Conservation (phyloP, 495 filamentous ascomycete species). For the Elasticomyces elasticus region DNA sequence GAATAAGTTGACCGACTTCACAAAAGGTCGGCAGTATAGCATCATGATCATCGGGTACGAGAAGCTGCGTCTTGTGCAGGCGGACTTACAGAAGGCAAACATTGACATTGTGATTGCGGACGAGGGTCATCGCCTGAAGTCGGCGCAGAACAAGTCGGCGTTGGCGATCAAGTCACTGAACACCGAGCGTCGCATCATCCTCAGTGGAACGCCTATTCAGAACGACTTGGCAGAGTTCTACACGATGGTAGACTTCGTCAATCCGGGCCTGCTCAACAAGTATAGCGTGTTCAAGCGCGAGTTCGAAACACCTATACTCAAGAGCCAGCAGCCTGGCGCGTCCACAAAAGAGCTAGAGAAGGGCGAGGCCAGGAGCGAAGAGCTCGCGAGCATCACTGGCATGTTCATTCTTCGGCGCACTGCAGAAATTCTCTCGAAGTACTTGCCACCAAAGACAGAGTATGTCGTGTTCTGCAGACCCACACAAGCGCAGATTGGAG, state of each 20-base stretch:
- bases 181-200: conserved; percentile 55
- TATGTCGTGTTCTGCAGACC: conserved; percentile 69
- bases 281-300: conserved; percentile 61
- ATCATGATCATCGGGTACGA: conserved; percentile 82
- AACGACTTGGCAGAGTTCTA: conserved; percentile 75
- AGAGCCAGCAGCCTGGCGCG: conserved; percentile 62
- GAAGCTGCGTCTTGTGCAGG: conserved; percentile 59
- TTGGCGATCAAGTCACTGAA: conserved; percentile 64
- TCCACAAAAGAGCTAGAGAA: conserved; percentile 58
- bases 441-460: conserved; percentile 68
- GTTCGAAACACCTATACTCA: conserved; percentile 64
- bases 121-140: conserved; percentile 74
- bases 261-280: conserved; percentile 60
- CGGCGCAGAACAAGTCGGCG: conserved; percentile 70
- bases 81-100: conserved; percentile 51
- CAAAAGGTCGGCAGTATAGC: conserved; percentile 61
- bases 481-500: conserved; percentile 54
- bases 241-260: conserved; percentile 70
- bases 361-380: conserved; percentile 58
- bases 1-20: conserved; percentile 54
- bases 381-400: conserved; percentile 56
- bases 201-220: conserved; percentile 71
- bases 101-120: conserved; percentile 75
- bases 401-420: conserved; percentile 69
- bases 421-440: conserved; percentile 62